Conservation (phyloP, 192 early-diverging fungal species). For the Diversispora epigaea region DNA sequence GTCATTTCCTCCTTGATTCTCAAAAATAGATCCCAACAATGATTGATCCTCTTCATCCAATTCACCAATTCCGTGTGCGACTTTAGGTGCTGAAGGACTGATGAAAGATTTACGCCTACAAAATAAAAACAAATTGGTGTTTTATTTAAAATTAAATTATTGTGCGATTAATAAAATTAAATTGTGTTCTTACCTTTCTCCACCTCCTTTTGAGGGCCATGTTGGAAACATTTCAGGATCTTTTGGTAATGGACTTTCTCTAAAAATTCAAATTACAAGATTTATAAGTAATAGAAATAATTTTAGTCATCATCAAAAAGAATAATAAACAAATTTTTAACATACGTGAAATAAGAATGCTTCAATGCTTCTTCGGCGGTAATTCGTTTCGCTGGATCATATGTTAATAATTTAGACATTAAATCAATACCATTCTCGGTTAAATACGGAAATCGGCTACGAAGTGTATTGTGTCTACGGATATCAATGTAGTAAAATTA, state of each 20-base stretch:
- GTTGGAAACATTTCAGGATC: constrained; percentile 93
- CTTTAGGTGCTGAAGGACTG: constrained; percentile 63
- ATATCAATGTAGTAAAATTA: background rate
- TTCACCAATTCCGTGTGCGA: constrained; percentile 50
- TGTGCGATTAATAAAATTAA: constrained; percentile 10
- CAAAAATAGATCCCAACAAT: constrained; percentile 51
- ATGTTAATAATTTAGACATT: constrained; percentile 68
- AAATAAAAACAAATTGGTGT: constrained; percentile 11
- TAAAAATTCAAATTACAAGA: constrained; percentile 27
- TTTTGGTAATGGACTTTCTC: constrained; percentile 83
- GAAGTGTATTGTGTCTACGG: constrained; percentile 45
- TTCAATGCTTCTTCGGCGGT: constrained; percentile 85
- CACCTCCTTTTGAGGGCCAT: constrained; percentile 74
- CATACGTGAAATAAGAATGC: constrained; percentile 85
- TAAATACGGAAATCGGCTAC: constrained; percentile 53
- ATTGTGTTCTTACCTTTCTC: constrained; percentile 47
- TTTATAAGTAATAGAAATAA: background rate
- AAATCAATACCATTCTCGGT: constrained; percentile 82
- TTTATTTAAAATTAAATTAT: constrained; percentile 26
- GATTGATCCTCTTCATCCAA: constrained; percentile 45
- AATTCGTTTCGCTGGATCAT: constrained; percentile 85
- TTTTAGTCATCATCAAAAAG: background rate
- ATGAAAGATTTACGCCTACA: constrained; percentile 35
- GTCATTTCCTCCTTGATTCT: constrained; percentile 50
- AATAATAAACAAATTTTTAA: background rate